Evolutionary conservation across 1,139 yeast species (phyloP).

Genomic region (Candida buenavistaensis): DNA sequence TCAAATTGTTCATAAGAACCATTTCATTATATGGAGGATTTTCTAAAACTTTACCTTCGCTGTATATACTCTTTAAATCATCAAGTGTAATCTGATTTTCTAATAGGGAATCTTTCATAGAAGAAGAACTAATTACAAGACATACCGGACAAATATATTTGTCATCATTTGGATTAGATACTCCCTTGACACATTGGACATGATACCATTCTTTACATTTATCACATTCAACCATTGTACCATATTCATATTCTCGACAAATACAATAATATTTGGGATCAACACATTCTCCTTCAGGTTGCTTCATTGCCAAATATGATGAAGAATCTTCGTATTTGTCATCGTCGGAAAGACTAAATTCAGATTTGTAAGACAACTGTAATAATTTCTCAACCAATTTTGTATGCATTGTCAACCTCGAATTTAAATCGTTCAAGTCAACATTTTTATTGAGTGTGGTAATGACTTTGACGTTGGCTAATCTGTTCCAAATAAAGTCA

Average conservation of each 20-base stretch:
- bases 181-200: constrained; percentile 55
- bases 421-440: constrained; percentile 18
- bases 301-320: constrained; percentile 20
- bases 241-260: constrained; percentile 69
- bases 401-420: constrained; percentile 21
- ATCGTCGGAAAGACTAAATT: constrained; percentile 37
- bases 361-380: constrained; percentile 31
- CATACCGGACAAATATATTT: constrained; percentile 71
- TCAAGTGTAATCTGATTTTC: constrained; percentile 22
- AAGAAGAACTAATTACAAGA: constrained; percentile 25
- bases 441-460: constrained; percentile 25
- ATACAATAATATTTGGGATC: constrained; percentile 52
- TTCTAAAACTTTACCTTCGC: constrained; percentile 33
- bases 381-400: constrained; percentile 28
- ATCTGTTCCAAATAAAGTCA: constrained; percentile 18
- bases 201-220: constrained; percentile 83
- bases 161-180: constrained; percentile 32
- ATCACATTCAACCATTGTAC: constrained; percentile 80
- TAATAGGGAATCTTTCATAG: constrained; percentile 18
- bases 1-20: constrained; percentile 22
- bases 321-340: constrained; percentile 39
- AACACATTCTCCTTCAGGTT: neutral
- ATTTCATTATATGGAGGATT: constrained; percentile 44
- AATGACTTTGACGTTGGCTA: constrained; percentile 30
- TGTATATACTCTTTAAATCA: constrained; percentile 19